A percentile compares a stretch with the other conserved stretches of the same genome.
Conservation (phyloP, 1,284 basidiomycete species). For the Ceratobasidium sp. region DNA sequence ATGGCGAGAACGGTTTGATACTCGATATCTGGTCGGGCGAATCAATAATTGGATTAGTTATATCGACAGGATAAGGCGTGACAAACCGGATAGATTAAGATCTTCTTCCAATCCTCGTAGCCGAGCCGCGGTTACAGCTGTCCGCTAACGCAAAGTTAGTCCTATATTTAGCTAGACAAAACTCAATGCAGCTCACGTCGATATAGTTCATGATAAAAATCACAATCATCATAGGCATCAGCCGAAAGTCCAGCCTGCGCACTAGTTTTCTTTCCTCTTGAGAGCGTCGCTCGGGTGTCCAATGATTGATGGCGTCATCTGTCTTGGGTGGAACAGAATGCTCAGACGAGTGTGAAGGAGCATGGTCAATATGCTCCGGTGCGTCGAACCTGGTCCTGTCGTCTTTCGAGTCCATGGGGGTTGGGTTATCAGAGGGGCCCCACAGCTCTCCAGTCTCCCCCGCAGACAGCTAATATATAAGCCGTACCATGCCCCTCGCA, state of each 20-base stretch:
- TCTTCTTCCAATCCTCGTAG: constrained; percentile 71
- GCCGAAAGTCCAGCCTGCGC: constrained; percentile 67
- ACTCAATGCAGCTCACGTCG: constrained; percentile 62
- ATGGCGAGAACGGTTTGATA: constrained; percentile 78
- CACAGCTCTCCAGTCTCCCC: not conserved
- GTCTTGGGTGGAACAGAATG: not conserved
- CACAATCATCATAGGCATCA: constrained; percentile 69
- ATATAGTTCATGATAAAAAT: constrained; percentile 78
- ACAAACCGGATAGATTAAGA: constrained; percentile 62
- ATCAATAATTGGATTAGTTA: not conserved
- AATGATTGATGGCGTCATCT: constrained; percentile 29
- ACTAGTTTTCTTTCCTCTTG: constrained; percentile 59
- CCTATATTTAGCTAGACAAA: not conserved
- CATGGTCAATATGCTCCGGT: constrained; percentile 29
- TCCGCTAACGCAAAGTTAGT: constrained; percentile 59
- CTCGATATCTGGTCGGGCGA: constrained; percentile 53
- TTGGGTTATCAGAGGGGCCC: not conserved
- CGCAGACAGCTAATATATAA: constrained; percentile 18
- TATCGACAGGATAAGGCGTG: not conserved
- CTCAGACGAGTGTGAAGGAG: constrained; percentile 6
- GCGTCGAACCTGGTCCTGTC: constrained; percentile 23
- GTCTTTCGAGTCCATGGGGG: constrained; percentile 23
- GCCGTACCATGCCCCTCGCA: not conserved
- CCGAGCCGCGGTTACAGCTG: constrained; percentile 68
- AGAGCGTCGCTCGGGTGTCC: constrained; percentile 54